Percentiles rank a stretch among this genome's conserved stretches.
phyloP scores from a whole-genome alignment of 768 basidiomycete genomes.

The Hygrophorus pudorinus region DNA sequence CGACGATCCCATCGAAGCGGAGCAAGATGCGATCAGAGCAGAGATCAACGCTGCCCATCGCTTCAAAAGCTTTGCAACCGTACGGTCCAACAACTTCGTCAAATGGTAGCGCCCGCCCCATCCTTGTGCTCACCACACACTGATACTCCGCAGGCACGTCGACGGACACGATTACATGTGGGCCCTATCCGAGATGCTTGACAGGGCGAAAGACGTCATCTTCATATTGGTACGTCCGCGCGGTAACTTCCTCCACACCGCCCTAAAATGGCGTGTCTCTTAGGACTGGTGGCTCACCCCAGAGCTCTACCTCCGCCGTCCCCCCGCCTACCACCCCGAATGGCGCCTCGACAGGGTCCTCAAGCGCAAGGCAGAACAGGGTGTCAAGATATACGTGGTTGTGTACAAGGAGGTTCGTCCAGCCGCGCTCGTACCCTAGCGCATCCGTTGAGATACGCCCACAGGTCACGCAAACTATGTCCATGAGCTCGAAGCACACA shows the following conservation, averaged over 20 bases:
- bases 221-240: slow-evolving; percentile 58
- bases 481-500: slow-evolving; percentile 78
- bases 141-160: slow-evolving; percentile 47
- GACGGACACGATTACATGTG: slow-evolving; percentile 98
- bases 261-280: not conserved
- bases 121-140: slow-evolving; percentile 1
- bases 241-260: not conserved
- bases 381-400: slow-evolving; percentile 84
- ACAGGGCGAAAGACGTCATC: slow-evolving; percentile 70
- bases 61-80: slow-evolving; percentile 74
- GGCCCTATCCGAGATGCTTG: slow-evolving; percentile 86
- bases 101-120: slow-evolving; percentile 52
- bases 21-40: slow-evolving; percentile 58
- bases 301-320: slow-evolving; percentile 89
- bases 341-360: slow-evolving; percentile 85
- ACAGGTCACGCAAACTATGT: slow-evolving; percentile 85
- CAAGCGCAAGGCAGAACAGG: slow-evolving; percentile 81
- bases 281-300: slow-evolving; percentile 94
- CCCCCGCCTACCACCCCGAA: slow-evolving; percentile 74
- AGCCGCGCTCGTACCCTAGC: not conserved
- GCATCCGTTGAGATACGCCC: not conserved
- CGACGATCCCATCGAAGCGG: slow-evolving; percentile 65
- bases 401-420: slow-evolving; percentile 84
- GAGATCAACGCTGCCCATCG: slow-evolving; percentile 75
- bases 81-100: slow-evolving; percentile 59